Base-by-base conservation (phyloP, 192 early-diverging fungal species). In the Podila verticillata region DNA sequence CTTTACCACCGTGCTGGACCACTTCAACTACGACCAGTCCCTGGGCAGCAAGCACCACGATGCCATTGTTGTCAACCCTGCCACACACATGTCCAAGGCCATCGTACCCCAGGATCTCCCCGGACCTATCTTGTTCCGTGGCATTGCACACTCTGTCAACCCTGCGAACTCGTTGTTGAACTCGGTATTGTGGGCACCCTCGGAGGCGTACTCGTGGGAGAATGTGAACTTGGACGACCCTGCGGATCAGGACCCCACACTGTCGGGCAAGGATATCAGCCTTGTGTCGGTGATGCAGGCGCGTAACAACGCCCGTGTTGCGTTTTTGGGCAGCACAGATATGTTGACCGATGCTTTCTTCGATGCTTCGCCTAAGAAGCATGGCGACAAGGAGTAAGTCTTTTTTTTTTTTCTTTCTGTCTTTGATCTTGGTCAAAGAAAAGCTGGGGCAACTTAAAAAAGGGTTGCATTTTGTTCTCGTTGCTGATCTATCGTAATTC, bases 261-360 rank as follows among this genome's bases (percentile, higher is more conserved):
- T 93, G 28, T 73, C 88, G 7, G 96, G 95, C 28, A 75, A 73
- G 34, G 63, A 88, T 1, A 70, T 96, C 32, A 91, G 86, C 5
- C 84, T 98, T 29, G 95, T 96, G 26, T 91, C 91, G 34, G 90
- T 92, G 26, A 86, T 97, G 82, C 97, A 99, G 87, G 90, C 98
- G 6, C 85, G 93, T 54, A 92, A 93, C 81, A 96, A 96, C 73
- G 95, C 96, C 6, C 85, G 98, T 24, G 92, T 96, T 17, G 90
- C 91, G 4, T 89, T 99, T 73, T 80, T 89, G 17, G 98, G 97
- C 34, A 93, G 92, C 64, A 69, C 90, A 7, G 93, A 92, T 26
- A 81, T 99, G 81, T 95, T 99, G 83, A 86, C 91, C 15, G 89
- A 99, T 78, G 77, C 66, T 51, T 94, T 89, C 68, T 63, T 92